phyloP scores from a whole-genome alignment of 1,284 basidiomycete genomes.

The Cutaneotrichosporon daszewskae region DNA sequence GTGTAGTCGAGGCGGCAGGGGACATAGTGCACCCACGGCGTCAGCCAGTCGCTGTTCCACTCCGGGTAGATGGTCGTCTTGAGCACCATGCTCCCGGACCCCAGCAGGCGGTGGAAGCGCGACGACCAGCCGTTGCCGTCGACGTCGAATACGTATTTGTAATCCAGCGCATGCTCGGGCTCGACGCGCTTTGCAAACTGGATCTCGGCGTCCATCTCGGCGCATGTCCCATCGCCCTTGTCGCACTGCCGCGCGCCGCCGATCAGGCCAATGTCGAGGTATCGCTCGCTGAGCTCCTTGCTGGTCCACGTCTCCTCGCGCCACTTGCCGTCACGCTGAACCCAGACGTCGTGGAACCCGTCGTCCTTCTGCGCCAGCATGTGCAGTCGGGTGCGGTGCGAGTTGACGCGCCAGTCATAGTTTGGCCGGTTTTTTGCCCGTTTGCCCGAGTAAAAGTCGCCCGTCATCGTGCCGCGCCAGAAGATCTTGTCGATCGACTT shows the following conservation, averaged over 20 bases:
- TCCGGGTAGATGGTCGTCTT: slow-evolving; percentile 50
- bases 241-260: slow-evolving; percentile 37
- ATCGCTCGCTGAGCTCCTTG: slow-evolving; percentile 39
- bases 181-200: slow-evolving; percentile 26
- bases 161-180: slow-evolving; percentile 31
- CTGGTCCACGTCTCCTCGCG: slow-evolving; percentile 27
- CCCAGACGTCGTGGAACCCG: slow-evolving; percentile 37
- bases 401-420: slow-evolving; percentile 40
- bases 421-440: slow-evolving; percentile 7
- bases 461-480: slow-evolving; percentile 49
- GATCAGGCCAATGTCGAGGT: slow-evolving; percentile 47
- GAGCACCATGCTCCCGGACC: slow-evolving; percentile 47
- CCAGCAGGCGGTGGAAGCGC: slow-evolving; percentile 44
- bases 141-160: slow-evolving; percentile 10
- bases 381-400: slow-evolving; percentile 44
- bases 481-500: slow-evolving; percentile 46
- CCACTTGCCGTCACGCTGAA: slow-evolving; percentile 35
- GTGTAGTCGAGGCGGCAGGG: slow-evolving; percentile 50
- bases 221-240: slow-evolving; percentile 44
- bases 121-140: slow-evolving; percentile 47
- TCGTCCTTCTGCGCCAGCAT: slow-evolving; percentile 30
- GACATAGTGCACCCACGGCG: slow-evolving; percentile 50
- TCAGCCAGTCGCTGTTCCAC: slow-evolving; percentile 49
- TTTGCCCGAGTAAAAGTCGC: slow-evolving; percentile 36
- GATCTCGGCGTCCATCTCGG: slow-evolving; percentile 37